These are phyloP conservation scores for Kluyveromyces nonfermentans DNA, from an alignment of 805 yeast species.

Conservation along the genomic window DNA sequence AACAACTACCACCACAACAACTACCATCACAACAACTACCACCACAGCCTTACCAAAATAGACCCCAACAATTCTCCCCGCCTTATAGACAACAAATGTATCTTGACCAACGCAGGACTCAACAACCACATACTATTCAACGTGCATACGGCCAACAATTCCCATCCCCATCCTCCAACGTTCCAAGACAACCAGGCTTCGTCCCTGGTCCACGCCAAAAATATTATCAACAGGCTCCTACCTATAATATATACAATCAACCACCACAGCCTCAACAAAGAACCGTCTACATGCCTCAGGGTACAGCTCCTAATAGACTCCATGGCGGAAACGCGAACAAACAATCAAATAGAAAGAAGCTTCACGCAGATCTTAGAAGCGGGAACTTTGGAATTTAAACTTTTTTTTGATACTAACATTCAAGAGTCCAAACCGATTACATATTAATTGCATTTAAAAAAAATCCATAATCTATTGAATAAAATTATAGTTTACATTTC, in stretches of 20 bases:
- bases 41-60: not conserved
- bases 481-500: no score
- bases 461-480: no score
- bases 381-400: constrained; percentile 58
- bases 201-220: constrained; percentile 5
- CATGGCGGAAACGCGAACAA: constrained; percentile 34
- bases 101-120: not conserved
- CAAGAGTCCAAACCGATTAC: not conserved
- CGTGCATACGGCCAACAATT: not conserved
- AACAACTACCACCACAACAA: constrained; percentile 7
- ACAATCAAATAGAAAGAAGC: constrained; percentile 42
- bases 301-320: constrained; percentile 32
- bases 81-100: not conserved
- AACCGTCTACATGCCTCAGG: constrained; percentile 5
- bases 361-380: constrained; percentile 55
- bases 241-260: constrained; percentile 36
- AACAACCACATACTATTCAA: constrained; percentile 2
- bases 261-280: constrained; percentile 12
- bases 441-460: not conserved
- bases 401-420: not conserved
- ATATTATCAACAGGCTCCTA: constrained; percentile 12
- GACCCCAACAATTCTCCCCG: not conserved
- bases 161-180: constrained; percentile 6
- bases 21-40: constrained; percentile 3
- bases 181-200: constrained; percentile 6